Base-by-base conservation (phyloP, 2,329 filamentous ascomycete genomes). In the Fusarium sp. region DNA sequence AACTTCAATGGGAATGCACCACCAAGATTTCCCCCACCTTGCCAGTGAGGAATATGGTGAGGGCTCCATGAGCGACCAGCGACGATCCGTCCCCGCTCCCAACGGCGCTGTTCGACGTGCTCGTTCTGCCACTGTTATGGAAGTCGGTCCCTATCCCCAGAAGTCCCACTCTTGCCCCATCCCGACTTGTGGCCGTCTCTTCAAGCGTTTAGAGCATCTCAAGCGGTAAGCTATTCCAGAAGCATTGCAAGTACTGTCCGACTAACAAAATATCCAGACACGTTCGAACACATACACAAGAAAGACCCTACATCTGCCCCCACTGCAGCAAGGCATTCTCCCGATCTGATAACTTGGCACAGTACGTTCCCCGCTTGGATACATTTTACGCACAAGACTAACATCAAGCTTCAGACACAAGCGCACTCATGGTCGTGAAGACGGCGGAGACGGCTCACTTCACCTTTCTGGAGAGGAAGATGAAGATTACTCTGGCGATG, bases 141-240 rank as follows among this genome's bases (percentile, higher is more conserved):
- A 99, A 80, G 88, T 97, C 67, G 94, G 93, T 32, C 96, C 96
- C 15, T 98, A 98, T 78, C 94, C 96, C 51, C 93, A 97, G 78
- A 99, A 99, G 82, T 97, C 94, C 40, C 96, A 99, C 81, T 98
- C 95, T 3, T 99, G 96, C 83, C 96, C 96, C n/a, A 99, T 99
- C 75, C 96, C 96, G 27, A 96, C 95, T 56, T 99, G 96, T 79
- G 96, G 96, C 55, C 91, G 96, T 76, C 88, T 97, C 66, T 99
- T 99, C 88, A 99, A 99, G 90, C 91, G 96, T 81, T 88, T 99
- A 84, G 96, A 99, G 84, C 96, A 99, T 83, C 89, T 99, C 77
- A 99, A 99, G 88, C 90, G 95, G 93, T 97, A 93, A 89, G 77
- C 76, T 75, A 70, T 78, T 81, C 79, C 79, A 74, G 37, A 79